Conservation (phyloP, 2,329 filamentous ascomycete genomes). For the Trichoderma sp. region DNA sequence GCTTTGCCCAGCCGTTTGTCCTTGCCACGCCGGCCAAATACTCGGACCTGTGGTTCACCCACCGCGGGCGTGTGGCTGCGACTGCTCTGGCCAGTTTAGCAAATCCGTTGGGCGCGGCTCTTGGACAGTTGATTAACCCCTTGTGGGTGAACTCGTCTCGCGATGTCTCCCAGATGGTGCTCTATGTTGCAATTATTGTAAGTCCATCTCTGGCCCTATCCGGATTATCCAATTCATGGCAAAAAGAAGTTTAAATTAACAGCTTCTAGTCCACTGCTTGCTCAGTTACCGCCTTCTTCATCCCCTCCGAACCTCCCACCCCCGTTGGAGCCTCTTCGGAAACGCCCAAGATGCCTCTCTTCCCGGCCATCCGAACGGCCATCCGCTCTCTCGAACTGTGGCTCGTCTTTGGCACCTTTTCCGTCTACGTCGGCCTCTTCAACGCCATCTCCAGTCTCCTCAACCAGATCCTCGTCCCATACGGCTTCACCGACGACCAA, state of each 20-base stretch:
- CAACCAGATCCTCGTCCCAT: slow-evolving; percentile 85
- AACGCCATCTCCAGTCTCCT: slow-evolving; percentile 85
- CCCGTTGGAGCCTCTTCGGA: slow-evolving; percentile 68
- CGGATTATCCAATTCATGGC: too few relatives aligned
- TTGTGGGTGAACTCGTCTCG: slow-evolving; percentile 62
- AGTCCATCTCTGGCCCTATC: slow-evolving; percentile 28
- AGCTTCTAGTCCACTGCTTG: slow-evolving; percentile 43
- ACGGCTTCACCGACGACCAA: slow-evolving; percentile 77
- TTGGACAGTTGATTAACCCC: slow-evolving; percentile 84
- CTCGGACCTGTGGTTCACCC: slow-evolving; percentile 92
- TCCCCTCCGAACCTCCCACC: slow-evolving; percentile 72
- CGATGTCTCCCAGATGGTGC: slow-evolving; percentile 75
- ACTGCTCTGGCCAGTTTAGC: slow-evolving; percentile 82
- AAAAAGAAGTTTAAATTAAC: neutral
- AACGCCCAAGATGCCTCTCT: slow-evolving; percentile 52
- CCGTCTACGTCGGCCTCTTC: slow-evolving; percentile 86
- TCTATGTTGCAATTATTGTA: slow-evolving; percentile 81
- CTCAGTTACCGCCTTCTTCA: slow-evolving; percentile 73
- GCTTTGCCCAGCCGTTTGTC: slow-evolving; percentile 88
- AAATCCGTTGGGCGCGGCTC: slow-evolving; percentile 84
- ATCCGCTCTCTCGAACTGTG: slow-evolving; percentile 66
- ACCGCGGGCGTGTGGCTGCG: slow-evolving; percentile 75
- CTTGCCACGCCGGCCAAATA: slow-evolving; percentile 85
- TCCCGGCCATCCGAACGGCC: slow-evolving; percentile 52
- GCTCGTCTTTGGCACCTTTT: slow-evolving; percentile 77